Conservation (phyloP, 495 filamentous ascomycete genomes). For the Aspergillus bridgeri region DNA sequence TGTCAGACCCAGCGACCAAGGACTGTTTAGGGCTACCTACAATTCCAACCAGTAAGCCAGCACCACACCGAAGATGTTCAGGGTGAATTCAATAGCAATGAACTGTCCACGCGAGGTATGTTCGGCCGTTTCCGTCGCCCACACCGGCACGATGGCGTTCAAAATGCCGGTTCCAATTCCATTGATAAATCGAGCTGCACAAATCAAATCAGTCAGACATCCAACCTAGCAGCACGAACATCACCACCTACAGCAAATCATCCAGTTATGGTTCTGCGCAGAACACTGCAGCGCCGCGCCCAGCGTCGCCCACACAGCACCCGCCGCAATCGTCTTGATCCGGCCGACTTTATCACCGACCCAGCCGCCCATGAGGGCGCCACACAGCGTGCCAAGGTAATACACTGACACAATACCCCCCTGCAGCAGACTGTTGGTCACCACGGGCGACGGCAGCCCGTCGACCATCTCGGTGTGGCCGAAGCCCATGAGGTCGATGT, state of each 20-base stretch:
- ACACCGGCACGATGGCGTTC: conserved; percentile 69
- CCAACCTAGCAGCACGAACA: neutral
- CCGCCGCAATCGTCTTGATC: conserved; percentile 59
- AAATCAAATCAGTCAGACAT: conserved; percentile 8
- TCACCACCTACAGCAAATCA: conserved; percentile 56
- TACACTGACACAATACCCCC: conserved; percentile 69
- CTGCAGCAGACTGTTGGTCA: conserved; percentile 60
- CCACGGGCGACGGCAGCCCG: conserved; percentile 45
- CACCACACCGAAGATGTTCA: conserved; percentile 73
- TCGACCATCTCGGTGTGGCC: conserved; percentile 52
- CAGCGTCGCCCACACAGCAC: conserved; percentile 53
- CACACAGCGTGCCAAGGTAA: conserved; percentile 64
- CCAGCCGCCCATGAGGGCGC: conserved; percentile 58
- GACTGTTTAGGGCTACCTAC: conserved; percentile 34
- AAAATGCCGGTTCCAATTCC: conserved; percentile 72
- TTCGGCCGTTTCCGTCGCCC: conserved; percentile 65
- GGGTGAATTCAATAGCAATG: conserved; percentile 68
- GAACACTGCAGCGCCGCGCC: conserved; percentile 60
- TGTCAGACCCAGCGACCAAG: conserved; percentile 10
- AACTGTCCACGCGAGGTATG: conserved; percentile 68
- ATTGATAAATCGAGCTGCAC: conserved; percentile 56
- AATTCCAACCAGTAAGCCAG: conserved; percentile 73
- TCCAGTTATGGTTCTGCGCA: conserved; percentile 64
- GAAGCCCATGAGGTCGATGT: conserved; percentile 64
- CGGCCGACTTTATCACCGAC: conserved; percentile 59